Base-by-base conservation (phyloP, 2,329 filamentous ascomycete genomes). In the Cytospora paraplurivora region DNA sequence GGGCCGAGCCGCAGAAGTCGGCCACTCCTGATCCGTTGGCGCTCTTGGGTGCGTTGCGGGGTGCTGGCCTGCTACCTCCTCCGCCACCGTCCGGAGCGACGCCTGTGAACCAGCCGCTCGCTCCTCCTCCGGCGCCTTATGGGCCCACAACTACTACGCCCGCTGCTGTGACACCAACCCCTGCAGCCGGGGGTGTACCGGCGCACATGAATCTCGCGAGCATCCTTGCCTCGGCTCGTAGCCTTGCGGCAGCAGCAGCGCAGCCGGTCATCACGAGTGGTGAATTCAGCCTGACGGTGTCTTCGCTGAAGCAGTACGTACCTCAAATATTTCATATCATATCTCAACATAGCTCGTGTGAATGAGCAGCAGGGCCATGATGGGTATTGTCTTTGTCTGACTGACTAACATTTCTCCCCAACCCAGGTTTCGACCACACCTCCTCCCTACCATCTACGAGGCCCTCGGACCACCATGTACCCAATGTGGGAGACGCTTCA, bases 401-500 rank as follows among this genome's bases (percentile, higher is more conserved):
- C 17, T 44, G 7, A 19, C 51, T 21, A 38, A 62, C 70, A 67
- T 35, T 54, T 51, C 55, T 17, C 10, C 15, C n/a, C 71, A 92
- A 89, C 15, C n/a, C 71, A 92, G 89, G 70, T 89, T 88, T 67
- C 90, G 91, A 17, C 88, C 90, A 15, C 85, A 92, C 68, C 80
- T 97, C 15, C 81, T 97, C 8, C 81, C 86, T 19, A 82, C 82
- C 19, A 83, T 98, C 10, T 94, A 96, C 72, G 91, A 94, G 66
- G 86, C 89, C 21, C 85, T 92, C 47, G 91, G 94, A 0, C 91
- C 93, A 64, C 91, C 93, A 62, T 99, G 95, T 75, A 91, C 89
- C 13, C 94, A 94, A 64, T 99, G 95, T 73, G 95, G 94, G 32
- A 86, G 93, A 65, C 88, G 95, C 2, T 99, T 99, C 75, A 84